Conservation (phyloP, 768 basidiomycete species). For the Gymnopilus junonius region DNA sequence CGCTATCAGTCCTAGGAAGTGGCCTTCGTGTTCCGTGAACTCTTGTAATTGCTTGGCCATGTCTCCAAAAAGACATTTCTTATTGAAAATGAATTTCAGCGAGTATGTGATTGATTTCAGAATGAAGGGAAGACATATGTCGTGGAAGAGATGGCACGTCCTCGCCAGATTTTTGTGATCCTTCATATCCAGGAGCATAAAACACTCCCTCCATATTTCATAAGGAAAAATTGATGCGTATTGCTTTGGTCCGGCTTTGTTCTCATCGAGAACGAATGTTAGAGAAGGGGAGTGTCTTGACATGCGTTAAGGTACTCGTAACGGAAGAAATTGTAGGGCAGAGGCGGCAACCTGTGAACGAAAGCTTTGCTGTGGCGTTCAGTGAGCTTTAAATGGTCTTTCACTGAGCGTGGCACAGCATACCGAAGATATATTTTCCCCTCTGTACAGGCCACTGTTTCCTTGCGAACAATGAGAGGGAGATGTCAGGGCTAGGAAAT, state of each 20-base stretch:
- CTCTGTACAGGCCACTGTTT: too few relatives aligned
- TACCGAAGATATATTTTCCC: too few relatives aligned
- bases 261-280: neutral
- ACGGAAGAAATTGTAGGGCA: too few relatives aligned
- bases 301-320: neutral
- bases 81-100: neutral
- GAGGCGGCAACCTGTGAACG: too few relatives aligned
- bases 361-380: too few relatives aligned
- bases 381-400: too few relatives aligned
- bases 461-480: too few relatives aligned
- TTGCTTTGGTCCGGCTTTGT: neutral
- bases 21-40: neutral
- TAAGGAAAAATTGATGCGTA: neutral
- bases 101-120: neutral
- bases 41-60: neutral
- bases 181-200: neutral
- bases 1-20: neutral
- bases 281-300: neutral
- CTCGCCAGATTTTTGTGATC: neutral
- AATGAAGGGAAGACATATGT: neutral
- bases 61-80: neutral
- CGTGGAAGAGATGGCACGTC: neutral
- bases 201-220: slow-evolving; percentile 1
- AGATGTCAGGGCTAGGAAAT: neutral
- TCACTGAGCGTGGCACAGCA: too few relatives aligned